Evolutionary conservation across 163 green algal genomes (phyloP).

Genomic region (Chlamydomonas reinhardtii): DNA sequence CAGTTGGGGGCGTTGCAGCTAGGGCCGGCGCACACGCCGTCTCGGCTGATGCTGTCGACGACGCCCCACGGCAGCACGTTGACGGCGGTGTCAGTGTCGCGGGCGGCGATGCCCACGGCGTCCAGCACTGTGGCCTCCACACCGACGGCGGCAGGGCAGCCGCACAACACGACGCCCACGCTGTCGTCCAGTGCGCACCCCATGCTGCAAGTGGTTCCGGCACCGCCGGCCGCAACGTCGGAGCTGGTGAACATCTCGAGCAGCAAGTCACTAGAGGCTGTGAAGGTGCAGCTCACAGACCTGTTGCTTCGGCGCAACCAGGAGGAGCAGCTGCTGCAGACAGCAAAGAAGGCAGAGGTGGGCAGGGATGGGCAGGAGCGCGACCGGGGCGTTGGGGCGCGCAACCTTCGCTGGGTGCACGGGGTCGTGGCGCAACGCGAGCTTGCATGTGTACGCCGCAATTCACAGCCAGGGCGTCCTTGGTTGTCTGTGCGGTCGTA

Average conservation of each 20-base stretch:
- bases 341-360: slow-evolving; percentile 44
- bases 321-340: slow-evolving; percentile 63
- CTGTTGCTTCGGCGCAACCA: slow-evolving; percentile 67
- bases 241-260: background rate
- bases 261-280: slow-evolving; percentile 48
- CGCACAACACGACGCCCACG: too few relatives aligned
- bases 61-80: too few relatives aligned
- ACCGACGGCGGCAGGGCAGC: background rate
- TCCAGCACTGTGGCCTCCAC: background rate
- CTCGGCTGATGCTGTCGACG: background rate
- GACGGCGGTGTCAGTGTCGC: background rate
- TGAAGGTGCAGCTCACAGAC: slow-evolving; percentile 69
- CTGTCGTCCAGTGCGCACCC: background rate
- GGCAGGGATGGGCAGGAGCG: background rate
- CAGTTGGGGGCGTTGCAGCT: too few relatives aligned
- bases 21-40: background rate
- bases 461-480: too few relatives aligned
- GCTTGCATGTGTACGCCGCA: too few relatives aligned
- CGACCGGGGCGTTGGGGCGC: too few relatives aligned
- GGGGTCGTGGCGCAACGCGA: too few relatives aligned
- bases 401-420: too few relatives aligned
- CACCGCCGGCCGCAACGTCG: background rate
- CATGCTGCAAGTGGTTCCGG: slow-evolving; percentile 21
- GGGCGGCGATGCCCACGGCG: background rate
- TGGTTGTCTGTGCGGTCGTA: background rate